These are phyloP conservation scores for Styphnolobium japonicum DNA, from an alignment of 306 rosid species.

Conservation along the genomic window DNA sequence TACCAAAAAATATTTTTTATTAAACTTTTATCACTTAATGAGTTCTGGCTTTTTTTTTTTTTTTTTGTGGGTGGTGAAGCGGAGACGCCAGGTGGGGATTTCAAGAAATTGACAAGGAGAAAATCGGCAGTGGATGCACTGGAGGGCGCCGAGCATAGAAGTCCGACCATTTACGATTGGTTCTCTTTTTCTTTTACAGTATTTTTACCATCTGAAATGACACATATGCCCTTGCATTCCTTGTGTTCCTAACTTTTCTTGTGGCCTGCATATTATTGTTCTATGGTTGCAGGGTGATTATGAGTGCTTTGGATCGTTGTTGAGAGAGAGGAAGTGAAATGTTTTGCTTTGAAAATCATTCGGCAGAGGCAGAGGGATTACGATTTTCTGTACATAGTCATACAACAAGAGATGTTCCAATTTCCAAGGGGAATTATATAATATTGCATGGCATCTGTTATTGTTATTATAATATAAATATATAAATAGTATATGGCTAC, in stretches of 20 bases:
- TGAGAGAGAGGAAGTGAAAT: conserved; percentile 43
- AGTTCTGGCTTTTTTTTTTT: background rate
- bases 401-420: conserved; percentile 18
- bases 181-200: conserved; percentile 30
- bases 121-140: conserved; percentile 31
- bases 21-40: background rate
- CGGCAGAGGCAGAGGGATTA: conserved; percentile 33
- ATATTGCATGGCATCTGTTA: conserved; percentile 1
- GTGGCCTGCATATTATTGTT: too few species aligned
- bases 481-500: background rate
- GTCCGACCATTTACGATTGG: conserved; percentile 60
- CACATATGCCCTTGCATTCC: background rate
- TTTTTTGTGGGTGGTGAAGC: conserved; percentile 37
- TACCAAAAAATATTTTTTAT: background rate
- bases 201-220: background rate
- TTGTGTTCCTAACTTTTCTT: background rate
- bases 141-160: conserved; percentile 37
- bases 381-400: conserved; percentile 29
- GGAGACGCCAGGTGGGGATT: conserved; percentile 48
- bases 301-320: conserved; percentile 68
- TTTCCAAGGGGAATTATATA: conserved; percentile 20
- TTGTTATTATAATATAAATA: background rate
- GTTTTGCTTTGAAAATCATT: conserved; percentile 14
- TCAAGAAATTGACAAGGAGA: conserved; percentile 60
- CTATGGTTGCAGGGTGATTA: conserved; percentile 59